Conservation (phyloP, 192 early-diverging fungal species). For the Radiomyces spectabilis region DNA sequence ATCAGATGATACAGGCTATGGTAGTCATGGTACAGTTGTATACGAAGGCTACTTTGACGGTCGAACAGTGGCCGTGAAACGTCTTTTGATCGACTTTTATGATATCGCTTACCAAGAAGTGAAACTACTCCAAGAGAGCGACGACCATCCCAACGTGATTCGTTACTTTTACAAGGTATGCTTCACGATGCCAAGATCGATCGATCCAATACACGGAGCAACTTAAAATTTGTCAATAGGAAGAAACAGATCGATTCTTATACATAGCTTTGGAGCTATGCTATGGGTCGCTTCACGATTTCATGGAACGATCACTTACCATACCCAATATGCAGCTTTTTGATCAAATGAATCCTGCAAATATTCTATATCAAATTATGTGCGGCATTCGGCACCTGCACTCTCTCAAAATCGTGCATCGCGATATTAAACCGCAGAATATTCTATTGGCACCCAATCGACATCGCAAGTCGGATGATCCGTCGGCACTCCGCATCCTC, state of each 20-base stretch:
- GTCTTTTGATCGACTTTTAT: constrained; percentile 92
- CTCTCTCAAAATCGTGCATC: constrained; percentile 91
- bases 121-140: constrained; percentile 82
- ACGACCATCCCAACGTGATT: constrained; percentile 93
- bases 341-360: constrained; percentile 50
- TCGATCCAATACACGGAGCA: too few relatives aligned
- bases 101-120: constrained; percentile 95
- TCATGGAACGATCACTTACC: constrained; percentile 53
- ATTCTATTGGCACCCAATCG: constrained; percentile 73
- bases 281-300: constrained; percentile 81
- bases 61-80: constrained; percentile 88
- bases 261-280: constrained; percentile 97
- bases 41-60: constrained; percentile 92
- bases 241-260: constrained; percentile 84
- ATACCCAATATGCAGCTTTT: constrained; percentile 38
- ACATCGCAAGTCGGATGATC: constrained; percentile 24
- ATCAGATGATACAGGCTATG: constrained; percentile 71
- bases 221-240: too few relatives aligned
- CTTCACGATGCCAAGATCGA: too few relatives aligned
- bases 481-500: constrained; percentile 53
- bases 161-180: constrained; percentile 84
- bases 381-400: constrained; percentile 85
- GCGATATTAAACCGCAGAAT: constrained; percentile 97
- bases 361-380: constrained; percentile 78
- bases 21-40: constrained; percentile 95